Evolutionary conservation across 1,139 yeast genomes (phyloP), one percentile per base, ranked within the genome.

Genomic region (Blastobotrys persicus): DNA sequence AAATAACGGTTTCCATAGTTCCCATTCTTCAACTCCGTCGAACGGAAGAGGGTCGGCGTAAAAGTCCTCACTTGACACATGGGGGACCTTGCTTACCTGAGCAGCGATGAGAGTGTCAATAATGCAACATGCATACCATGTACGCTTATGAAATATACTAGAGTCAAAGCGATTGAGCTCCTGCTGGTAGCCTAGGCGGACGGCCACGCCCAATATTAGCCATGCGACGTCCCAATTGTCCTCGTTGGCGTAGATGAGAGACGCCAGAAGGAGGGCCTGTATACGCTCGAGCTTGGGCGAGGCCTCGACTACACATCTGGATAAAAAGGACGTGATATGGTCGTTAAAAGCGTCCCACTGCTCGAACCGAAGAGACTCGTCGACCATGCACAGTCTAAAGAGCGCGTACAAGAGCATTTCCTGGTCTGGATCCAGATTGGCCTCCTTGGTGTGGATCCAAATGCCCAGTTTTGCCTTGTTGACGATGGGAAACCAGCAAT

Each of bases 401-500:
- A 43, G 35, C 2, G 48, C 44, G 45, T 50, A 47, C 35, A 50
- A 35, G 13, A 54, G 23, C 46, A 45, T 37, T 26, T 45, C 41
- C 19, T 42, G 42, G 23, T 48, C 48, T 12, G 44, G 32, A 23
- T 44, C 53, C 18, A 33, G 19, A 38, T 34, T 44, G n/a, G 53
- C 41, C 14, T 51, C 51, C 32, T 39, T 37, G 9, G 49, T 41
- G 41, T 49, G 50, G 13, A 47, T 52, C 7, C 40, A 31, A 11
- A 49, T 51, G 14, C 48, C 46, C 31, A 56, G 40, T 12, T 48
- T 46, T 14, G 47, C 33, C 31, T 49, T 52, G 49, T 55, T 54
- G 14, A 55, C 52, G 55, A 57, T 57, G 12, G 60, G 60, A 28
- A 56, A 39, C 56, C 57, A 56, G 1, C 54, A 46, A 41, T 57